Evolutionary conservation across 2,329 filamentous ascomycete genomes (phyloP).

Genomic region (Nemania diffusa): DNA sequence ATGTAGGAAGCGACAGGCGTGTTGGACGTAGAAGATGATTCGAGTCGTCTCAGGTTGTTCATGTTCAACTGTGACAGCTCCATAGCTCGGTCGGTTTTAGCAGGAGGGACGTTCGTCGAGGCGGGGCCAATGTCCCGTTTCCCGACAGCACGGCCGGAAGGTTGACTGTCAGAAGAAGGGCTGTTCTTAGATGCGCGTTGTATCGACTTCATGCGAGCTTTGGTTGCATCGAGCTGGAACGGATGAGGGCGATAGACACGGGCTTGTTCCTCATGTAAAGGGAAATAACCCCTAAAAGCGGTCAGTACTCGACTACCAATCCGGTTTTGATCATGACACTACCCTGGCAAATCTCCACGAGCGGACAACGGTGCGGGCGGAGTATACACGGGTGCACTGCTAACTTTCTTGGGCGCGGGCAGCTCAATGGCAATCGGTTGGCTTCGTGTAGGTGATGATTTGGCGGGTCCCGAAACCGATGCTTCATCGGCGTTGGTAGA

Average conservation of each 20-base stretch:
- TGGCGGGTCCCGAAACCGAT: constrained; percentile 32
- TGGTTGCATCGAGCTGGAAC: constrained; percentile 58
- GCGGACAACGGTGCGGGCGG: constrained; percentile 64
- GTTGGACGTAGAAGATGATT: constrained; percentile 47
- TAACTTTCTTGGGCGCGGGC: constrained; percentile 55
- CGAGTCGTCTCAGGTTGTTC: constrained; percentile 25
- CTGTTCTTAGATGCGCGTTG: constrained; percentile 50
- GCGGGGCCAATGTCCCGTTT: constrained; percentile 39
- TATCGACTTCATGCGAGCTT: constrained; percentile 52
- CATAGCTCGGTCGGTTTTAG: constrained; percentile 42
- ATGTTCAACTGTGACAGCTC: constrained; percentile 40
- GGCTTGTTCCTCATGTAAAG: constrained; percentile 66
- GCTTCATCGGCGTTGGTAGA: constrained; percentile 40
- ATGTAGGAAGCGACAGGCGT: constrained; percentile 63
- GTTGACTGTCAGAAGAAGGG: constrained; percentile 36
- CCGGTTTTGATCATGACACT: constrained; percentile 47
- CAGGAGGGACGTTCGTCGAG: constrained; percentile 34
- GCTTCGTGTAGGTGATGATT: constrained; percentile 47
- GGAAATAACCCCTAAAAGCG: constrained; percentile 66
- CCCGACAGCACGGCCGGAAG: constrained; percentile 32
- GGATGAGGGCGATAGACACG: constrained; percentile 63
- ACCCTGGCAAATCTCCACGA: constrained; percentile 69
- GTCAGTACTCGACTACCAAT: constrained; percentile 31
- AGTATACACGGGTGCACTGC: constrained; percentile 54
- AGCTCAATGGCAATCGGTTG: constrained; percentile 66